Percentiles rank a stretch among this genome's conserved stretches.
Evolutionary conservation across 306 rosid genomes (phyloP).

Genomic region (Castanopsis chinensis): DNA sequence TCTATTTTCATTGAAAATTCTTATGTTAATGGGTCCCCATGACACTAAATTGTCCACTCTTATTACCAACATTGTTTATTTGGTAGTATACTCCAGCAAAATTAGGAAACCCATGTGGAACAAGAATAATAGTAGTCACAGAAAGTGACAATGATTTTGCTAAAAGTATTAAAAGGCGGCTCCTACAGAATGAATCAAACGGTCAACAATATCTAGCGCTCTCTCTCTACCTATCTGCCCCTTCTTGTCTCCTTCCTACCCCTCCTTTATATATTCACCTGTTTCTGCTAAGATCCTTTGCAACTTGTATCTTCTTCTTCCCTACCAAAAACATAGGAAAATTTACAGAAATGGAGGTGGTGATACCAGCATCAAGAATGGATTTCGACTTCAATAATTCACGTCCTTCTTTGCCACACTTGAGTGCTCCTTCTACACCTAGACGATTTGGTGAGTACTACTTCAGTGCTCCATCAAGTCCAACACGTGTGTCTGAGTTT

Average conservation of each 20-base stretch:
- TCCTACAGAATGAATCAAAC: neutral
- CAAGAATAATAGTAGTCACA: neutral
- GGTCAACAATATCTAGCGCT: conserved; percentile 33
- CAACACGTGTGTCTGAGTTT: conserved; percentile 52
- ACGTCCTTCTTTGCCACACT: conserved; percentile 41
- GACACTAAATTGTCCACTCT: neutral
- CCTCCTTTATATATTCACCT: neutral
- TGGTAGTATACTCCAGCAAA: neutral
- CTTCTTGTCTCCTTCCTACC: conserved; percentile 11
- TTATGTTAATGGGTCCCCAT: neutral
- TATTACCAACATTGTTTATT: neutral
- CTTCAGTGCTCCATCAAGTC: conserved; percentile 79
- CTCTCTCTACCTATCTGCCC: neutral
- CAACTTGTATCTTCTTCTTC: too few relatives aligned
- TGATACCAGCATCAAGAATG: conserved; percentile 36
- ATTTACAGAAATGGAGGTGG: conserved; percentile 46
- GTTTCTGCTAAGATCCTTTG: too few relatives aligned
- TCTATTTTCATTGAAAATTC: neutral
- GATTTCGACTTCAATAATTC: conserved; percentile 54
- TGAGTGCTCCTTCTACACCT: conserved; percentile 64
- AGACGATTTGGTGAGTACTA: conserved; percentile 47
- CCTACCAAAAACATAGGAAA: neutral
- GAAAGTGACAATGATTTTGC: neutral
- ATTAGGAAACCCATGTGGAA: neutral
- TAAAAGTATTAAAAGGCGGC: conserved; percentile 38